These are phyloP conservation scores for Lactifluus subvellereus DNA, from an alignment of 768 basidiomycete species.

Conservation along the genomic window DNA sequence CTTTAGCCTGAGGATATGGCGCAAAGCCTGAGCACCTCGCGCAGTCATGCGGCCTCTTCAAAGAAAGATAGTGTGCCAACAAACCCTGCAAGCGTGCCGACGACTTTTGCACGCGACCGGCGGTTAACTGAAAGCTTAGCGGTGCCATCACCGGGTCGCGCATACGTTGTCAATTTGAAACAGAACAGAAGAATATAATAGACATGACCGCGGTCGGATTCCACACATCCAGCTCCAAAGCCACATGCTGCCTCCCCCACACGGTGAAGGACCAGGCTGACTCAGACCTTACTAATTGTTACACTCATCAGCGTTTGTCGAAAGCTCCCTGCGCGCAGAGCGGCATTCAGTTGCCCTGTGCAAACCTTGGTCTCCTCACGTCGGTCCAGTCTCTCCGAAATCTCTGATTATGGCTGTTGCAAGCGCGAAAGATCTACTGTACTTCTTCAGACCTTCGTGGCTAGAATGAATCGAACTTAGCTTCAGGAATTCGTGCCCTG, in stretches of 20 bases:
- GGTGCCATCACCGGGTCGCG: neutral
- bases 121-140: neutral
- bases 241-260: no score
- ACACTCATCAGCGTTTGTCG: no score
- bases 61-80: neutral
- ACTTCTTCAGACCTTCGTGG: neutral
- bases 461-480: neutral
- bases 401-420: neutral
- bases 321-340: no score
- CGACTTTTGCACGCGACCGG: neutral
- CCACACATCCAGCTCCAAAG: no score
- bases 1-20: neutral
- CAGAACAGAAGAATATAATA: no score
- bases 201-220: no score
- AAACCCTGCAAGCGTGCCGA: neutral
- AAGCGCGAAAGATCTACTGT: neutral
- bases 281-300: no score
- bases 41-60: conserved; percentile 2
- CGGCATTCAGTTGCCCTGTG: neutral
- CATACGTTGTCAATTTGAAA: no score
- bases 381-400: neutral
- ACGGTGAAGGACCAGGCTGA: no score
- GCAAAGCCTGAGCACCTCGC: conserved; percentile 1
- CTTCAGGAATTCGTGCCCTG: neutral
- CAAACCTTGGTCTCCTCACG: neutral